phyloP scores from a whole-genome alignment of 306 rosid genomes.

The Argentina anserina region DNA sequence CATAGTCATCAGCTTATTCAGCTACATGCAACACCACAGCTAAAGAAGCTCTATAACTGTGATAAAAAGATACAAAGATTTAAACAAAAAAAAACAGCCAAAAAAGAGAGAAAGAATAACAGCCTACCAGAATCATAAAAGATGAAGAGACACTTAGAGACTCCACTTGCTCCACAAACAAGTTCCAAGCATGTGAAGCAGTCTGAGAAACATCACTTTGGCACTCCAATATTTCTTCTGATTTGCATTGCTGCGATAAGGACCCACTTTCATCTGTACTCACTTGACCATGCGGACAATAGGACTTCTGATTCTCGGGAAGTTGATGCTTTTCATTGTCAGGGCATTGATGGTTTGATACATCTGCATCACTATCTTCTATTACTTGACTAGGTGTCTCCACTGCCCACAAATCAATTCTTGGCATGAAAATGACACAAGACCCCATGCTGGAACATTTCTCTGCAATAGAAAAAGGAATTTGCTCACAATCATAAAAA shows the following conservation, averaged over 20 bases:
- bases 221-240: conserved; percentile 31
- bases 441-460: conserved; percentile 64
- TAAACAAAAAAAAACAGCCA: not conserved
- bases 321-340: conserved; percentile 24
- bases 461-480: conserved; percentile 50
- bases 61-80: not conserved
- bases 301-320: conserved; percentile 30
- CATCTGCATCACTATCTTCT: conserved; percentile 43
- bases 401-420: conserved; percentile 93
- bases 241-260: conserved; percentile 32
- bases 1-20: not conserved
- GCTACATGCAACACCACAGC: not conserved
- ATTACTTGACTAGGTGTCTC: conserved; percentile 39
- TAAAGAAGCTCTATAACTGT: not conserved
- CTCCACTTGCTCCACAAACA: conserved; percentile 85
- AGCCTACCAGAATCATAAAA: conserved; percentile 72
- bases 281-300: conserved; percentile 24
- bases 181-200: conserved; percentile 79
- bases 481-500: not conserved
- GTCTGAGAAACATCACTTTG: conserved; percentile 19
- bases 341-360: conserved; percentile 27
- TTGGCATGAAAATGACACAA: conserved; percentile 78
- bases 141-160: conserved; percentile 65
- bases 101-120: conserved; percentile 19
- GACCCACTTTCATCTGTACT: conserved; percentile 36